A percentile compares a stretch with the other conserved stretches of the same genome.
Conservation (phyloP, 306 rosid genomes). For the Quercus cerris region DNA sequence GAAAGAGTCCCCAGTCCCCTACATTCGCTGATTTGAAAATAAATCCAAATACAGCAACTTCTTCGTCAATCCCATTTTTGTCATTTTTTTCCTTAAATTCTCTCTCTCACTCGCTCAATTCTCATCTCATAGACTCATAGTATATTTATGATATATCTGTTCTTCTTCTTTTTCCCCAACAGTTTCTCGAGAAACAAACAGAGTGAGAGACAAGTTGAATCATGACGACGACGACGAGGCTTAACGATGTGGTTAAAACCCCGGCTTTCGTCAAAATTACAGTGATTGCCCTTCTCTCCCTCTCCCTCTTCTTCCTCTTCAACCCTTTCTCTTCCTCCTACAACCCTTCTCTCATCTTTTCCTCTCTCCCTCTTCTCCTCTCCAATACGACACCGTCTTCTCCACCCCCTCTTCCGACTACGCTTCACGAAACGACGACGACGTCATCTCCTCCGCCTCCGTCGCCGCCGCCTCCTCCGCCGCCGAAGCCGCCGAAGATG, state of each 20-base stretch:
- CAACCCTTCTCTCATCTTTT: conserved; percentile 21
- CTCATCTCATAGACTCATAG: too few species aligned
- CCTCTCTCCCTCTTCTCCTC: conserved; percentile 23
- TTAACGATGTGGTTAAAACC: conserved; percentile 36
- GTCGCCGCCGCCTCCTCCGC: neutral
- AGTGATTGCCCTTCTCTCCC: conserved; percentile 41
- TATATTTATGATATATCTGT: too few species aligned
- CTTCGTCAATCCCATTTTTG: too few species aligned
- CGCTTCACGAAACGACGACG: too few species aligned
- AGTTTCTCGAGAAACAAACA: neutral
- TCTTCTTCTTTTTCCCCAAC: neutral
- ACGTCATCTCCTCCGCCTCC: conserved; percentile 22
- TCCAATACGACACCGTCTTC: conserved; percentile 21
- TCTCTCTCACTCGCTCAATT: too few species aligned
- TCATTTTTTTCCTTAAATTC: too few species aligned
- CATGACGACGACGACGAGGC: conserved; percentile 26
- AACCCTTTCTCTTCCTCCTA: conserved; percentile 26
- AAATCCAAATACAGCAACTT: too few species aligned
- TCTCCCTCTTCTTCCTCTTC: conserved; percentile 46
- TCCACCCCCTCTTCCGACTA: neutral
- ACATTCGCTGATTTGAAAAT: too few species aligned
- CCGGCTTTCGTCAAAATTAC: conserved; percentile 48
- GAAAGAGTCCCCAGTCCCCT: too few species aligned
- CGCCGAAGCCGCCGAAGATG: conserved; percentile 46
- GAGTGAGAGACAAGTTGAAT: neutral